phyloP scores from a whole-genome alignment of 2,329 filamentous ascomycete genomes.

The Botryotinia convoluta region DNA sequence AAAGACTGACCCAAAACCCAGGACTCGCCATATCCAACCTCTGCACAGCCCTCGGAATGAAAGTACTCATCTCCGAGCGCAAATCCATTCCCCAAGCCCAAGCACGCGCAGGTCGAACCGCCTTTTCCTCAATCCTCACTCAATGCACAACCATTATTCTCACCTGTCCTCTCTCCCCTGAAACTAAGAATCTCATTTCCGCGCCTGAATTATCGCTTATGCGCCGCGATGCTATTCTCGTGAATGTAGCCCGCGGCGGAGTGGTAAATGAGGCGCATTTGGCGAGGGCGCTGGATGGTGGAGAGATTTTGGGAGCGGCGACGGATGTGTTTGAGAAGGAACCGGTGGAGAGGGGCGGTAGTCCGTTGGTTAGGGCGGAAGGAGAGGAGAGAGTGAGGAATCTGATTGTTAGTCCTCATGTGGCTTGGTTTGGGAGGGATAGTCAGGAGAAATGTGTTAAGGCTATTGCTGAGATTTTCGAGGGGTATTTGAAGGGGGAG shows the following conservation, averaged over 20 bases:
- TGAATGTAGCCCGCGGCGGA: not conserved
- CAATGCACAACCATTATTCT: not conserved
- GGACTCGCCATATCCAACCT: not conserved
- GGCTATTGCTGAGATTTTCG: not conserved
- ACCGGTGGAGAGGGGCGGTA: not conserved
- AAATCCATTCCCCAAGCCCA: not conserved
- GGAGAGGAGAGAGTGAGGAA: not conserved
- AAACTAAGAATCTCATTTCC: not conserved
- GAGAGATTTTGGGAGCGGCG: constrained; percentile 1
- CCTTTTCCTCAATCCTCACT: not conserved
- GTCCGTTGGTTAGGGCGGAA: not conserved
- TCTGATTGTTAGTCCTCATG: constrained; percentile 9
- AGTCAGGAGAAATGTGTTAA: constrained; percentile 10
- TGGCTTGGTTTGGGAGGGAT: constrained; percentile 13
- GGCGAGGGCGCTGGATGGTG: not conserved
- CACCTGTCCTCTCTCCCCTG: not conserved
- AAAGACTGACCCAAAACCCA: not conserved
- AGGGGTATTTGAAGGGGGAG: not conserved
- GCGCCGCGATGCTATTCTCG: not conserved
- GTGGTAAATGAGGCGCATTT: constrained; percentile 1
- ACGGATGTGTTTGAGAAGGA: constrained; percentile 10
- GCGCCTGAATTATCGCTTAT: not conserved
- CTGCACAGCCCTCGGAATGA: constrained; percentile 5
- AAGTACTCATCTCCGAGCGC: not conserved
- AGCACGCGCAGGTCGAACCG: not conserved